A percentile compares a stretch with the other conserved stretches of the same genome.
phyloP scores from a whole-genome alignment of 306 rosid genomes.

The Pueraria montana region DNA sequence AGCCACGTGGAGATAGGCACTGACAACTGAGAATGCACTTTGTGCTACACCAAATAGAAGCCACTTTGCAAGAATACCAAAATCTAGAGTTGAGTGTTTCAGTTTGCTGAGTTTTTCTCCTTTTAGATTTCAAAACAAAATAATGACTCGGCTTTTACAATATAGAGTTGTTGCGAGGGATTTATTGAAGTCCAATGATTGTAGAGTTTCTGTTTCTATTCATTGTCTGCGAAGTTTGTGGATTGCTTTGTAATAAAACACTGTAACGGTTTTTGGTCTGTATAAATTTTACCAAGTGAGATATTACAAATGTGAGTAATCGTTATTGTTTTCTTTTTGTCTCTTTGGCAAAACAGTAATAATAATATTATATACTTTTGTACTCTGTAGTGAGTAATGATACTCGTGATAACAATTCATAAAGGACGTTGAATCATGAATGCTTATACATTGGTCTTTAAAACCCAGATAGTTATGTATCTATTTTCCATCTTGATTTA shows the following conservation, averaged over 20 bases:
- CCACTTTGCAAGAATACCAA: background rate
- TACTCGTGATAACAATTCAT: background rate
- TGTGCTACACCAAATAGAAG: constrained; percentile 3
- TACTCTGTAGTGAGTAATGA: background rate
- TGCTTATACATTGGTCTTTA: background rate
- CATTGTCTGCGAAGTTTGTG: constrained; percentile 25
- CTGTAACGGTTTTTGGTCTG: constrained; percentile 28
- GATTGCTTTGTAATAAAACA: constrained; percentile 44
- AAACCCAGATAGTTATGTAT: background rate
- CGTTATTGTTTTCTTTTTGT: background rate
- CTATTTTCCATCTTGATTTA: background rate
- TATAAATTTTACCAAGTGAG: constrained; percentile 38
- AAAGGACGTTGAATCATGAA: background rate
- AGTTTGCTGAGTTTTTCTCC: constrained; percentile 35
- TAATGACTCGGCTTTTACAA: constrained; percentile 36
- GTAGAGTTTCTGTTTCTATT: constrained; percentile 41
- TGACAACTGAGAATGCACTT: constrained; percentile 54
- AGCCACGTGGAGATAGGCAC: constrained; percentile 75
- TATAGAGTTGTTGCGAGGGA: constrained; percentile 40
- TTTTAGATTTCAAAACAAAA: constrained; percentile 26
- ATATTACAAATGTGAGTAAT: background rate
- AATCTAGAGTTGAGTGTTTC: constrained; percentile 39
- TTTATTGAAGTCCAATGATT: constrained; percentile 43
- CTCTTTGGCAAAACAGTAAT: background rate
- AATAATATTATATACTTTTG: background rate